phyloP scores from a whole-genome alignment of 768 basidiomycete species.

The Boletus pseudopeckii region DNA sequence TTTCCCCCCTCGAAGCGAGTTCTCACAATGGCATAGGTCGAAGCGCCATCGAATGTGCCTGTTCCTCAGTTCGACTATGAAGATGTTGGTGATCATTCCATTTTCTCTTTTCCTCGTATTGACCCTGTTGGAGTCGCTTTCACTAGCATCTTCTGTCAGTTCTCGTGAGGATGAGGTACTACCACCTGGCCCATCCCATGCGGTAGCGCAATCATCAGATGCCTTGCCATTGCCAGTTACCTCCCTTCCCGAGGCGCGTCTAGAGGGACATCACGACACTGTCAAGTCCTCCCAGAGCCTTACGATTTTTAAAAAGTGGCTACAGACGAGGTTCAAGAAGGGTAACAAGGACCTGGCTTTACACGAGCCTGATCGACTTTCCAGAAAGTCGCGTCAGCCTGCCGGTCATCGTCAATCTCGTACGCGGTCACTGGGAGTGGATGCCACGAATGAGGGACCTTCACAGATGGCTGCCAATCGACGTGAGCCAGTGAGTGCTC shows the following conservation, averaged over 20 bases:
- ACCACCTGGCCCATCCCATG: too few relatives aligned
- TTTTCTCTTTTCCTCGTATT: not conserved
- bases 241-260: too few relatives aligned
- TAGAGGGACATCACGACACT: not conserved
- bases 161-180: not conserved
- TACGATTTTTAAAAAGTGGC: not conserved
- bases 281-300: not conserved
- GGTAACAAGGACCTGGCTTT: not conserved
- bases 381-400: not conserved
- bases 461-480: not conserved
- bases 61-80: too few relatives aligned
- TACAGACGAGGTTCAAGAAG: not conserved
- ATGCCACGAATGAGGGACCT: not conserved
- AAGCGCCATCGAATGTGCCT: too few relatives aligned
- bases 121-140: not conserved
- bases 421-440: not conserved
- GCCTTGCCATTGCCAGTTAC: too few relatives aligned
- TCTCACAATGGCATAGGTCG: too few relatives aligned
- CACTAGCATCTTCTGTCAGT: not conserved
- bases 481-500: not conserved
- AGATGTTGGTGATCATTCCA: too few relatives aligned
- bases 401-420: not conserved
- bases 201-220: too few relatives aligned
- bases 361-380: not conserved
- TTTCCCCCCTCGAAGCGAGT: too few relatives aligned